Base-by-base conservation (phyloP, 352 stramenopile genomes). In the Pythium brachiatum region DNA sequence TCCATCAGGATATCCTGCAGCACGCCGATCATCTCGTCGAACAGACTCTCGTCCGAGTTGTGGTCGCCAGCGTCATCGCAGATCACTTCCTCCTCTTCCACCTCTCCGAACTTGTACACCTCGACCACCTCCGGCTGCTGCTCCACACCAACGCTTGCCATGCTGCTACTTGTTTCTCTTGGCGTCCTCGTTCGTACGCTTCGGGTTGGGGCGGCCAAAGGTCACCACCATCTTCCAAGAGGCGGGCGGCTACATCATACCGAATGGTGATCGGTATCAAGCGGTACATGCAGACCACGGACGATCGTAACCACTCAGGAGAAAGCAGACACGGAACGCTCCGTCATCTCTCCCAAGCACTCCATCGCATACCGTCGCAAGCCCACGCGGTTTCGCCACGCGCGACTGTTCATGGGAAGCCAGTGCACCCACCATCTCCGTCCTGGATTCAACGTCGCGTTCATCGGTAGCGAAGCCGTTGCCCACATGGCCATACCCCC, bases 1-100 rank as follows among this genome's bases (percentile, higher is more conserved):
- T 92, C 84, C 29, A 90, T 90, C 20, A 95, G 68, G 16, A 92
- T 75, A 48, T 95, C 79, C 46, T 92, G 84, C 23, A 92, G 70
- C 36, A 83, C 78, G 31, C 79, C 83, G 41, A 92, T 90, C 79
- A 89, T 90, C 53, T 91, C 69, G 46, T 95, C 86, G 44, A 95
- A 88, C 43, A 89, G 81, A 55, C 73, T 71, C 57, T 92, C 84
- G 64, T 90, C 80, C 4, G 74, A 81, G 63, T 90, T 93, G 61
- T 89, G 75, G 29, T 85, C 80, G 20, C 76, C 78, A 13, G 73
- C 69, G 50, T 91, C 79, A 52, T 79, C 75, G 61, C 75, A 82
- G 53, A 88, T 81, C 41, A 88, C 78, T 62, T 90, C 76, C 57
- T 89, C 79, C 57, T 84, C 77, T 26, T 88, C 78, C n/a, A 59